phyloP scores from a whole-genome alignment of 768 basidiomycete species.

The Tephrocybe sp. region DNA sequence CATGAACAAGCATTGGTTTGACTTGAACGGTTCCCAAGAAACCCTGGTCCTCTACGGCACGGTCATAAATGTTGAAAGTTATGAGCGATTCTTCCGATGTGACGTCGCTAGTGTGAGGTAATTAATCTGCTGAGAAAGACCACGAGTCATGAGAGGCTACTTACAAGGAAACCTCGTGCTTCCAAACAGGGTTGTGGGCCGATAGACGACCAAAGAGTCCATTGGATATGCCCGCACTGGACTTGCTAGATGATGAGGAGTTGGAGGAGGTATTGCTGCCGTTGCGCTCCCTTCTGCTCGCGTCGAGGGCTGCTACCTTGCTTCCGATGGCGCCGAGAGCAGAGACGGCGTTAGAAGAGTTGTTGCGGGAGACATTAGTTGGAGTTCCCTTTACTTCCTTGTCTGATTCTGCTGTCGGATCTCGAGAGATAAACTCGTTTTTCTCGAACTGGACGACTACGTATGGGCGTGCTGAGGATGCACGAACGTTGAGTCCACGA shows the following conservation, averaged over 20 bases:
- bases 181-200: conserved; percentile 94
- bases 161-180: conserved; percentile 97
- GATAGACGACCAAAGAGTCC: conserved; percentile 64
- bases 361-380: conserved; percentile 46
- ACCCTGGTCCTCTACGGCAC: conserved; percentile 72
- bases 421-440: conserved; percentile 94
- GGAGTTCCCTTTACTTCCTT: conserved; percentile 87
- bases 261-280: conserved; percentile 43
- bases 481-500: conserved; percentile 72
- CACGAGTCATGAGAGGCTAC: conserved; percentile 30
- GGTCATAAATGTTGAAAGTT: conserved; percentile 90
- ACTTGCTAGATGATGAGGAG: conserved; percentile 36
- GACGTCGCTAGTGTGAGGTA: conserved; percentile 68
- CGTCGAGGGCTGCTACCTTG: conserved; percentile 38
- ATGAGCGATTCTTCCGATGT: conserved; percentile 83
- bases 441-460: conserved; percentile 98
- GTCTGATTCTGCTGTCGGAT: conserved; percentile 81
- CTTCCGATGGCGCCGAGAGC: conserved; percentile 62
- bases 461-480: conserved; percentile 71
- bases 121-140: conserved; percentile 14
- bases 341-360: conserved; percentile 61
- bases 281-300: conserved; percentile 34
- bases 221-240: conserved; percentile 27
- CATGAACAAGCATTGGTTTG: conserved; percentile 87
- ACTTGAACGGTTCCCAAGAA: conserved; percentile 92